Base-by-base conservation (phyloP, 2,329 filamentous ascomycete genomes). In the Thielaviopsis punctulata region DNA sequence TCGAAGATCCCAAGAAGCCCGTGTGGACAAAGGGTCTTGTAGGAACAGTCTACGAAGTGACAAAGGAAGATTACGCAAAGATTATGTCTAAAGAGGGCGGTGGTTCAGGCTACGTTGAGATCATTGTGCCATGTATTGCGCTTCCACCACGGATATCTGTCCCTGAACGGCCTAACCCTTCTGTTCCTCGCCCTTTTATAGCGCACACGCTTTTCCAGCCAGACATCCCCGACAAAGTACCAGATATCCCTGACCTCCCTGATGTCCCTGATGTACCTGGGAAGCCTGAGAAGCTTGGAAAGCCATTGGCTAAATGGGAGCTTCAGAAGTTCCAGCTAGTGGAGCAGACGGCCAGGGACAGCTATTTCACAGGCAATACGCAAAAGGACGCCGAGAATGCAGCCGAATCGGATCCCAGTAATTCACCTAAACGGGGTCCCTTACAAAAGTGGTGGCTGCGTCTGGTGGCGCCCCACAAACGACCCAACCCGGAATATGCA, bases 1-100 rank as follows among this genome's bases (percentile, higher is more conserved):
- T 56, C 19, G 45, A 49, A 4, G 51, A 54, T 10, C 52, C 51
- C 18, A 53, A 48, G 21, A 48, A 49, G 18, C 56, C 63, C 33
- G 49, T 63, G 59, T 94, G 87, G 88, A 70, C 79, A 57, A 89
- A 88, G 61, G 86, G 86, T 4, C 74, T 98, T 2, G 77, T 95
- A 41, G 92, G 92, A 22, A 87, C 95, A 15, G 92, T 96, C 3
- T 98, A 98, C 68, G 89, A 96, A 68, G 86, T 96, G 25, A 95
- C 88, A 1, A 69, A 74, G 18, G 66, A 75, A 44, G 92, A 98
- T 68, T 98, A 86, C 63, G 75, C 80, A 6, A 84, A 77, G 55
- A 95, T 98, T 59, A 82, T 96, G 56, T 82, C 82, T 4, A 95
- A 89, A 4, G 92, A 98, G 64, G 90, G 90, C 49, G 89, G 86